Base-by-base conservation (phyloP, 495 filamentous ascomycete species). In the Aspergillus cristatus region DNA sequence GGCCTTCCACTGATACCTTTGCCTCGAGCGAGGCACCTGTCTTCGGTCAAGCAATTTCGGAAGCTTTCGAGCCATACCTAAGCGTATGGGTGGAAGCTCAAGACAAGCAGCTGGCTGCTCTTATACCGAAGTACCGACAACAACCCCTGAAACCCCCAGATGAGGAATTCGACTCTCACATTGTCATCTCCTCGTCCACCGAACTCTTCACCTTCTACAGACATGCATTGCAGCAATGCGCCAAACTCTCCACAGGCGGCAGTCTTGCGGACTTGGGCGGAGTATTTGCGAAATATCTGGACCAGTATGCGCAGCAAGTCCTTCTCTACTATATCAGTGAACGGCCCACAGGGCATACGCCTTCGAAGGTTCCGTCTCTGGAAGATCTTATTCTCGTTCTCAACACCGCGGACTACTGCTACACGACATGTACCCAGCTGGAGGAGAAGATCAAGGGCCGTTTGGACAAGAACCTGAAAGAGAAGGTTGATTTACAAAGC, bases 171-270 rank as follows among this genome's bases (percentile, higher is more conserved):
- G 82, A 85, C 25, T 68, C 85, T 0, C 83, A 94, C 50, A 74
- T 79, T n/a, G 91, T 94, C 37, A 84, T 94, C 29, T 70, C 86
- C 2, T 96, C 90, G 0, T 95, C 93, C 3, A 95, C 90, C 32
- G 91, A 98, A 51, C 77, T 98, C 8, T 98, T 98, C 61, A 86
- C 89, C 43, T 94, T 96, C 50, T 98, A 98, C 57, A 84, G 93
- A 28, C 72, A 85, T 30, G 85, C 84, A 2, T 65, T 98, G 11
- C 83, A 87, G 3, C 93, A 97, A 62, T 98, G 91, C 54, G 87
- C 93, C 8, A 97, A 95, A 60, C 75, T 98, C 2, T 96, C 91
- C 0, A 94, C 88, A 0, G 86, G 89, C 12, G 76, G 77, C 37
- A 81, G 86, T 41, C 72, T 98, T 17, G 74, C 93, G 0, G 91